phyloP scores from a whole-genome alignment of 331 rosid species.

The Dryas integrifolia region DNA sequence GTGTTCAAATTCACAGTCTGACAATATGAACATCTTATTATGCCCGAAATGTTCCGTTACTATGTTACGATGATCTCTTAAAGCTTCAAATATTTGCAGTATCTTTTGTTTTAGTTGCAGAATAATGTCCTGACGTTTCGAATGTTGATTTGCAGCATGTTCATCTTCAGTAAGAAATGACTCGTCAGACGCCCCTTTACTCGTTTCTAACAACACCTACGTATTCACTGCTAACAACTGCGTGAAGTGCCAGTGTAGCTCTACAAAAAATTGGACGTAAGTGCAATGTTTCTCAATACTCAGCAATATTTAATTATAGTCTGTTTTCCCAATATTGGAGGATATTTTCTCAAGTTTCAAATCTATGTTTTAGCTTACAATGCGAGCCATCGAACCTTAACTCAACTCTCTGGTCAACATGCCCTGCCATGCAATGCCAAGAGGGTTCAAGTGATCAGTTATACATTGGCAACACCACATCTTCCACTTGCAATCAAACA shows the following conservation, averaged over 20 bases:
- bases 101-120: not conserved
- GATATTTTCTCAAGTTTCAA: conserved; percentile 1
- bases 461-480: conserved; percentile 38
- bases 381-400: conserved; percentile 52
- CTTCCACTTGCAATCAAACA: conserved; percentile 41
- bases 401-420: conserved; percentile 40
- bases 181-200: conserved; percentile 54
- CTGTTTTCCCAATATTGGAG: too few relatives aligned
- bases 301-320: not conserved
- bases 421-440: conserved; percentile 54
- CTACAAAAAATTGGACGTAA: conserved; percentile 44
- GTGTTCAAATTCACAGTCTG: too few relatives aligned
- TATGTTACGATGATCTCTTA: not conserved
- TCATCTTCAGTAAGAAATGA: conserved; percentile 34
- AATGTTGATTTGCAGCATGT: conserved; percentile 54
- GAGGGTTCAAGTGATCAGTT: conserved; percentile 10
- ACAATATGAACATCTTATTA: too few relatives aligned
- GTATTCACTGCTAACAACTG: conserved; percentile 61
- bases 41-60: too few relatives aligned
- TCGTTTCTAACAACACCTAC: conserved; percentile 47
- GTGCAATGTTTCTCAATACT: conserved; percentile 1
- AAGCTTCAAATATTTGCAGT: not conserved
- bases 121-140: not conserved
- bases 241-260: conserved; percentile 59
- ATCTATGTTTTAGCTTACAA: conserved; percentile 39